Percentiles rank a stretch among this genome's conserved stretches.
Conservation (phyloP, 2,329 filamentous ascomycete genomes). For the Fusarium incarnatum region DNA sequence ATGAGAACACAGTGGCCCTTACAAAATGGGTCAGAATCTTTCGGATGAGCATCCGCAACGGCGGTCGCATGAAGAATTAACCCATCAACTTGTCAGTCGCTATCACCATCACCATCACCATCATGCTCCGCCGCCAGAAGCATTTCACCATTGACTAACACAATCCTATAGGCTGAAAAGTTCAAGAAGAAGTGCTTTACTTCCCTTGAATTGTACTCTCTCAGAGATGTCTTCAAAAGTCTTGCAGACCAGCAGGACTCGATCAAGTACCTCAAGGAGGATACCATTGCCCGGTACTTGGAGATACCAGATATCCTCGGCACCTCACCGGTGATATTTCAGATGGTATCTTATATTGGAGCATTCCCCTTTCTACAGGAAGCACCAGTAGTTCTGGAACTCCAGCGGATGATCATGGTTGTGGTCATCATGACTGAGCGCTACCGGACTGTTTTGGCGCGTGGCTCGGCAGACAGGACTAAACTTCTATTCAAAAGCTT, state of each 20-base stretch:
- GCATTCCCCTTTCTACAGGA: constrained; percentile 79
- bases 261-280: constrained; percentile 74
- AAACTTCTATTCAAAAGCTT: constrained; percentile 78
- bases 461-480: constrained; percentile 67
- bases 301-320: constrained; percentile 77
- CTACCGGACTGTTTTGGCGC: constrained; percentile 71
- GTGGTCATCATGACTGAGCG: constrained; percentile 78
- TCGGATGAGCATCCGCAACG: constrained; percentile 59
- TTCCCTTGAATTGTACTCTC: constrained; percentile 77
- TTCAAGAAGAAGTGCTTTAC: constrained; percentile 79
- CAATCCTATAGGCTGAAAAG: constrained; percentile 61
- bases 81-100: constrained; percentile 61
- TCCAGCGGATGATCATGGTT: constrained; percentile 78
- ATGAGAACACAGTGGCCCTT: constrained; percentile 39
- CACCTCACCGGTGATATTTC: constrained; percentile 76
- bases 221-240: constrained; percentile 77
- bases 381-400: constrained; percentile 75
- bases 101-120: constrained; percentile 21
- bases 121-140: constrained; percentile 8
- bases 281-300: constrained; percentile 77
- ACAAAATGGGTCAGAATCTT: constrained; percentile 64
- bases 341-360: constrained; percentile 77
- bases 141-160: constrained; percentile 17
- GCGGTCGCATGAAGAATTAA: constrained; percentile 64
- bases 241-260: constrained; percentile 73